Evolutionary conservation across 371 early-diverging fungal genomes (phyloP).

Genomic region (Encephalitozoon intestinalis): DNA sequence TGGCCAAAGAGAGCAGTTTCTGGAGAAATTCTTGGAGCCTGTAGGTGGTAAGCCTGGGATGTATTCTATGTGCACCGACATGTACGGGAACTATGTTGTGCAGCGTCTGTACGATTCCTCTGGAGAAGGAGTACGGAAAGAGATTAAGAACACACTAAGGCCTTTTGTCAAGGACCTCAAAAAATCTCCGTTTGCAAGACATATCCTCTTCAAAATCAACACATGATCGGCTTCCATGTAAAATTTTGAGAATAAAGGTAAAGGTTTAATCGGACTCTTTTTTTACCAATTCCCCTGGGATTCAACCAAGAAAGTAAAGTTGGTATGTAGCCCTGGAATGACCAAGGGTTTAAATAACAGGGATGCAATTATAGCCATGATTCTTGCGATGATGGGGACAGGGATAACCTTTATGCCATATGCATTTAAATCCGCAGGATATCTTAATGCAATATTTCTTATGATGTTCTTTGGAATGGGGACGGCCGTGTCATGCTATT

Average conservation of each 20-base stretch:
- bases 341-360: slow-evolving; percentile 9
- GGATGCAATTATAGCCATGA: slow-evolving; percentile 43
- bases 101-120: slow-evolving; percentile 84
- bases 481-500: neutral
- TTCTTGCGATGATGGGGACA: slow-evolving; percentile 55
- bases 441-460: slow-evolving; percentile 25
- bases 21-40: slow-evolving; percentile 33
- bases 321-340: neutral
- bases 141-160: slow-evolving; percentile 38
- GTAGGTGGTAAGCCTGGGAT: slow-evolving; percentile 67
- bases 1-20: slow-evolving; percentile 28
- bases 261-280: neutral
- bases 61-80: slow-evolving; percentile 85
- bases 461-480: slow-evolving; percentile 35
- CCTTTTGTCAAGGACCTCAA: slow-evolving; percentile 56
- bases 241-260: slow-evolving; percentile 18
- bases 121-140: slow-evolving; percentile 47
- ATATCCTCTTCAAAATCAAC: slow-evolving; percentile 56
- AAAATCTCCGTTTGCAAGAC: slow-evolving; percentile 57
- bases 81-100: slow-evolving; percentile 98
- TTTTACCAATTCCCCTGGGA: no score
- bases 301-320: neutral
- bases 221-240: slow-evolving; percentile 14
- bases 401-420: slow-evolving; percentile 56
- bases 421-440: slow-evolving; percentile 55